Percentiles rank a stretch among this genome's conserved stretches.
Evolutionary conservation across 2,329 filamentous ascomycete genomes (phyloP).

Genomic region (Colletotrichum zoysiae): DNA sequence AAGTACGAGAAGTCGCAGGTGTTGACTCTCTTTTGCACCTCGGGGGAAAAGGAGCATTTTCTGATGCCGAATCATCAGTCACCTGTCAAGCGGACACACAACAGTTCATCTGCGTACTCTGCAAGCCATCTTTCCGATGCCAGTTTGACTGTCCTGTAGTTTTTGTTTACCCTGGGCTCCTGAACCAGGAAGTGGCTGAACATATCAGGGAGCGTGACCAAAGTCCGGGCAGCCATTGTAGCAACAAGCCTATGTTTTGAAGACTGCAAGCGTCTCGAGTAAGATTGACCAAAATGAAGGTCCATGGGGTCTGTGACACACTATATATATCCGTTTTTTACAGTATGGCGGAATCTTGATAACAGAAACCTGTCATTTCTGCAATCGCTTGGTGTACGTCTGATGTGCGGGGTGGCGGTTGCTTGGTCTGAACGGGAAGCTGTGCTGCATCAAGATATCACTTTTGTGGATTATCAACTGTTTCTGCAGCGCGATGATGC

Average conservation of each 20-base stretch:
- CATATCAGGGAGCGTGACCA: neutral
- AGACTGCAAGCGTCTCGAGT: neutral
- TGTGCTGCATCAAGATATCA: too few species aligned
- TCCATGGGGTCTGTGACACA: too few species aligned
- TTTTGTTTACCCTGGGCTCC: neutral
- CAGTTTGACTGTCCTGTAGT: neutral
- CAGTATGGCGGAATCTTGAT: too few species aligned
- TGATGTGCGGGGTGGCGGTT: too few species aligned
- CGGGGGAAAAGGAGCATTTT: neutral
- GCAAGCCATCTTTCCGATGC: neutral
- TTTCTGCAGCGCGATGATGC: too few species aligned
- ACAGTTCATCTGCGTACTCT: neutral
- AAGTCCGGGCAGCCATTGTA: neutral
- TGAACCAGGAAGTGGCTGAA: neutral
- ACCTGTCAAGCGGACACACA: neutral
- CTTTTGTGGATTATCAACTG: too few species aligned
- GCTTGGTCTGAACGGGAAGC: too few species aligned
- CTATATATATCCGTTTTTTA: too few species aligned
- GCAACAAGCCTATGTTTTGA: neutral
- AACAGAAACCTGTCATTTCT: too few species aligned
- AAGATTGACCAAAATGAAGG: too few species aligned
- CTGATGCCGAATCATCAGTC: neutral
- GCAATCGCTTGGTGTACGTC: too few species aligned
- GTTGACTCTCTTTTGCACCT: neutral
- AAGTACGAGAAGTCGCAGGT: neutral